These are phyloP conservation scores for Mycena crocata DNA, from an alignment of 768 basidiomycete genomes.

Conservation along the genomic window DNA sequence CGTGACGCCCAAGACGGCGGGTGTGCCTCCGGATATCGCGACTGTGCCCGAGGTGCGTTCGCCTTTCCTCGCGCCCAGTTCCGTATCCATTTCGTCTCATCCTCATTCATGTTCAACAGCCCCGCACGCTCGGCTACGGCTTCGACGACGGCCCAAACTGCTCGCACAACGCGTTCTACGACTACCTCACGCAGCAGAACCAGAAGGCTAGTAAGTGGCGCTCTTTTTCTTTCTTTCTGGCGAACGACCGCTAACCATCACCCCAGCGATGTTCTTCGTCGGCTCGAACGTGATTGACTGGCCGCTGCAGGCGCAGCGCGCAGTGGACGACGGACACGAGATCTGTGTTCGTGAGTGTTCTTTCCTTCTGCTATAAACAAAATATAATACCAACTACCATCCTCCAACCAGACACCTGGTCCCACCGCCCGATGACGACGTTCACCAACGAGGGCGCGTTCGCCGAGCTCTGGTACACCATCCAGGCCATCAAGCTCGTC, in stretches of 20 bases:
- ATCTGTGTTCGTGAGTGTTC: conserved; percentile 66
- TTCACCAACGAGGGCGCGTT: conserved; percentile 74
- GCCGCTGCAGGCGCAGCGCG: conserved; percentile 68
- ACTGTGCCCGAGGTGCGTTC: conserved; percentile 60
- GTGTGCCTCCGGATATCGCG: conserved; percentile 57
- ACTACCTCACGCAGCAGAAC: conserved; percentile 60
- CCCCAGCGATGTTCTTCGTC: conserved; percentile 69
- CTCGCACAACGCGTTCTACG: conserved; percentile 71
- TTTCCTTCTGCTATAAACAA: background rate
- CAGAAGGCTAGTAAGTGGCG: conserved; percentile 68
- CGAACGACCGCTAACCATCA: background rate
- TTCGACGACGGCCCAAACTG: conserved; percentile 78
- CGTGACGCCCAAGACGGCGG: conserved; percentile 56
- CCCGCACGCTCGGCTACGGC: conserved; percentile 66
- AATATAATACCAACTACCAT: background rate
- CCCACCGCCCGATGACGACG: conserved; percentile 68
- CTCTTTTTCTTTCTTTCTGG: background rate
- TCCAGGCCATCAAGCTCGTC: conserved; percentile 66
- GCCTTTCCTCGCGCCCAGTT: background rate
- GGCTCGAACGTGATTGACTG: conserved; percentile 68
- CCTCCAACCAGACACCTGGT: conserved; percentile 59
- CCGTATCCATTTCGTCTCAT: background rate
- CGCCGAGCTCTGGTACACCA: conserved; percentile 83
- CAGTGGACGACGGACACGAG: conserved; percentile 65
- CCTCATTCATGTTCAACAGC: conserved; percentile 46